Conservation (phyloP, 1,284 basidiomycete species). For the Pterulicium gracile region DNA sequence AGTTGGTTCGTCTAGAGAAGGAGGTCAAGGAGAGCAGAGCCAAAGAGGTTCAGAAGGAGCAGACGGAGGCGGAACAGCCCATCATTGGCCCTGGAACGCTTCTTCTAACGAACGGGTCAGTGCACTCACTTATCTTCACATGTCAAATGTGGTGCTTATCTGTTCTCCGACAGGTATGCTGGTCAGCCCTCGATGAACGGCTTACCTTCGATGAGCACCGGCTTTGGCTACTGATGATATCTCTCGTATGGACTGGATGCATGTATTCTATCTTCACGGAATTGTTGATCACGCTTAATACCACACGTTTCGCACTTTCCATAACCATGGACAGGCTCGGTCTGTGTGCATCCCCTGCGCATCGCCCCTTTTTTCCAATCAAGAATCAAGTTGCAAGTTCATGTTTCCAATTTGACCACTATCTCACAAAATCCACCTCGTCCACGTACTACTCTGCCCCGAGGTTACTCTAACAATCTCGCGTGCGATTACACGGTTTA, state of each 20-base stretch:
- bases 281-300: too few relatives aligned
- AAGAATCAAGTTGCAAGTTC: too few relatives aligned
- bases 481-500: conserved; percentile 38
- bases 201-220: background rate
- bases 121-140: background rate
- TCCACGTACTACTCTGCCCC: conserved; percentile 30
- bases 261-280: too few relatives aligned
- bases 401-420: too few relatives aligned
- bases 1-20: conserved; percentile 71
- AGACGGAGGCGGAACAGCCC: conserved; percentile 70
- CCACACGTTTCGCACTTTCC: too few relatives aligned
- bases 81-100: conserved; percentile 64
- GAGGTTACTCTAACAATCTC: conserved; percentile 34
- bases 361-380: too few relatives aligned
- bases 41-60: conserved; percentile 81
- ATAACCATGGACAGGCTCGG: too few relatives aligned
- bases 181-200: background rate
- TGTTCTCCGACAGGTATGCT: background rate
- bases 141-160: background rate
- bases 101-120: background rate
- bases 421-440: conserved; percentile 30
- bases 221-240: background rate
- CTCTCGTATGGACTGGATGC: too few relatives aligned
- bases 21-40: conserved; percentile 73
- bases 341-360: too few relatives aligned